Evolutionary conservation across 1,139 yeast species (phyloP).

Genomic region (Sugiyamaella novakii): DNA sequence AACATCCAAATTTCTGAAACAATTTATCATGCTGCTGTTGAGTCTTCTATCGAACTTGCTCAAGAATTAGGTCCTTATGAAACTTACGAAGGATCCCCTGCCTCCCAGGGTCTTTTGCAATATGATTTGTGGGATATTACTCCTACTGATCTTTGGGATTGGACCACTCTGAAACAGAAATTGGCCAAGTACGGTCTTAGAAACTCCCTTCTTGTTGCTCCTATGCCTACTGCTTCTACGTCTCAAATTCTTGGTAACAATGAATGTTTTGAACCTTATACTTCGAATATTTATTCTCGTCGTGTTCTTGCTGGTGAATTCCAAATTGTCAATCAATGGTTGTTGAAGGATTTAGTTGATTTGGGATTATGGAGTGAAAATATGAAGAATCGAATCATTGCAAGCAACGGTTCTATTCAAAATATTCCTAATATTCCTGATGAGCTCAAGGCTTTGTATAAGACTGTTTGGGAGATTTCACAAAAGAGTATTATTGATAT

Average conservation of each 20-base stretch:
- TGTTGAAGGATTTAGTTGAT: constrained; percentile 78
- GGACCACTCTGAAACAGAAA: constrained; percentile 68
- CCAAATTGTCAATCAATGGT: constrained; percentile 83
- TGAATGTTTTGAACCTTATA: constrained; percentile 90
- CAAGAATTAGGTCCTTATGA: constrained; percentile 64
- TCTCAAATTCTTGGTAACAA: constrained; percentile 87
- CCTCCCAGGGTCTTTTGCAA: constrained; percentile 75
- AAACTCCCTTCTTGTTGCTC: constrained; percentile 83
- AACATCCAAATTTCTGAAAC: constrained; percentile 87
- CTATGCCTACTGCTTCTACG: constrained; percentile 95
- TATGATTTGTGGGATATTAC: constrained; percentile 79
- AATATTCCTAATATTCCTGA: constrained; percentile 72
- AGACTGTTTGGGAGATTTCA: constrained; percentile 96
- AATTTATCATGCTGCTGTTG: constrained; percentile 83
- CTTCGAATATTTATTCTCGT: constrained; percentile 84
- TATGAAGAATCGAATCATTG: constrained; percentile 78
- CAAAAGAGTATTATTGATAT: constrained; percentile 86
- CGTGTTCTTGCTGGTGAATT: constrained; percentile 88
- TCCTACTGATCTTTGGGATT: constrained; percentile 72
- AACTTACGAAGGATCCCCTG: constrained; percentile 76
- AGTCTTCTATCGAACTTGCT: constrained; percentile 78
- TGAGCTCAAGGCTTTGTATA: constrained; percentile 75
- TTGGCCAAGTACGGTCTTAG: constrained; percentile 67
- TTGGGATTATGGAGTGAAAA: constrained; percentile 79
- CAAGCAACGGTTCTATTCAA: constrained; percentile 87